phyloP scores from a whole-genome alignment of 495 filamentous ascomycete species.

The Talaromyces nanjingensis region DNA sequence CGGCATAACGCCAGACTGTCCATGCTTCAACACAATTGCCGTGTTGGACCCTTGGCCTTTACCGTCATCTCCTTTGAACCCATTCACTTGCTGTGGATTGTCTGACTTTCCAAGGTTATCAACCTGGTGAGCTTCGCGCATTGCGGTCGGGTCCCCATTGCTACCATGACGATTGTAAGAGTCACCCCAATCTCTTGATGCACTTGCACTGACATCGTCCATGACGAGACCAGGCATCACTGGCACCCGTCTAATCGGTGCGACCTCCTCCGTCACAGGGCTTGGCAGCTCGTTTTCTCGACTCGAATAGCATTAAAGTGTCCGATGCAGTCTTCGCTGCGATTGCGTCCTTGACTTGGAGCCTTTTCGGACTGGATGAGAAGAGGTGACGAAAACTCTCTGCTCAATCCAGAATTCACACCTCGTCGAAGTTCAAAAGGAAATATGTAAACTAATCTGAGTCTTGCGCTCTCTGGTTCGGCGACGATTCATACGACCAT shows the following conservation, averaged over 20 bases:
- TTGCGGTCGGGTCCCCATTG: conserved; percentile 18
- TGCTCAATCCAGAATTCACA: background rate
- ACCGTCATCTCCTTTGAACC: conserved; percentile 10
- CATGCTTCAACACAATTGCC: background rate
- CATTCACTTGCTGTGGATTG: conserved; percentile 29
- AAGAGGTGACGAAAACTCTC: background rate
- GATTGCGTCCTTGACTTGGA: background rate
- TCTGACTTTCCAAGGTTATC: conserved; percentile 12
- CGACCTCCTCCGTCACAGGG: background rate
- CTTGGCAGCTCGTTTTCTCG: background rate
- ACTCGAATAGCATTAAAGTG: background rate
- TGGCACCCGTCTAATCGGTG: conserved; percentile 8
- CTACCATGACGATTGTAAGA: conserved; percentile 15
- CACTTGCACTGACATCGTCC: conserved; percentile 31
- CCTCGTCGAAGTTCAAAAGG: background rate
- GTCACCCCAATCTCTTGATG: conserved; percentile 19
- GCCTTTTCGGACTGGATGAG: background rate
- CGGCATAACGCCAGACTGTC: background rate
- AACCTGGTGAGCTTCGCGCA: conserved; percentile 13
- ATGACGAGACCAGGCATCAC: conserved; percentile 45
- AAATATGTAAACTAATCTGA: background rate
- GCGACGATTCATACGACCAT: conserved; percentile 2
- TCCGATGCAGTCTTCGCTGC: background rate
- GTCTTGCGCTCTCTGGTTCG: background rate
- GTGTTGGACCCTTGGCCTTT: background rate